phyloP scores from a whole-genome alignment of 176 grass and related monocot genomes.

The Aechmea fasciata region DNA sequence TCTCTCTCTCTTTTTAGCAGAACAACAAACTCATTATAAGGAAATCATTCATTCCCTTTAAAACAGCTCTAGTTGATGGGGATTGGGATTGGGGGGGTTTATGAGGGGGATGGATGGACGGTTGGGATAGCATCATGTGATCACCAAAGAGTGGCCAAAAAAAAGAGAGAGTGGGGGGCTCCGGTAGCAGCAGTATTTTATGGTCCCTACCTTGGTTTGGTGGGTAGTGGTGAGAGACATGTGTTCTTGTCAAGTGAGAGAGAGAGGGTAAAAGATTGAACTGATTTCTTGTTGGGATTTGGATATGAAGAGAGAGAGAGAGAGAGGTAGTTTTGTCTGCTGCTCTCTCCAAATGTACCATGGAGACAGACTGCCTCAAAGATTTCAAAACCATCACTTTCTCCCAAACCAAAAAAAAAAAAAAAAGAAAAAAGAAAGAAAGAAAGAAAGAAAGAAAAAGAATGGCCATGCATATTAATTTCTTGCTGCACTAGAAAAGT shows the following conservation, averaged over 20 bases:
- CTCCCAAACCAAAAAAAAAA: neutral
- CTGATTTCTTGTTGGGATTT: constrained; percentile 25
- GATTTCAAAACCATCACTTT: too few relatives aligned
- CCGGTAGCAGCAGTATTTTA: constrained; percentile 1
- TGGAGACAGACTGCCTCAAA: too few relatives aligned
- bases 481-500: too few relatives aligned
- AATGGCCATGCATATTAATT: too few relatives aligned
- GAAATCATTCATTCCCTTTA: constrained; percentile 2
- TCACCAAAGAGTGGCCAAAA: constrained; percentile 3
- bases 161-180: neutral
- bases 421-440: neutral
- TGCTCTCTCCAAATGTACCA: neutral
- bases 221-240: constrained; percentile 32
- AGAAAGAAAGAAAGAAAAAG: neutral
- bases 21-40: constrained; percentile 6
- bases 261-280: constrained; percentile 16
- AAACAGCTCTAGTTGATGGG: constrained; percentile 2
- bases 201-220: constrained; percentile 35
- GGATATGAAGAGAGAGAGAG: neutral
- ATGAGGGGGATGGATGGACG: neutral
- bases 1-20: neutral
- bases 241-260: constrained; percentile 10
- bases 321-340: neutral
- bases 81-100: neutral
- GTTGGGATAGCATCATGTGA: neutral